Base-by-base conservation (phyloP, 2,329 filamentous ascomycete genomes). In the Colletotrichum sp. region DNA sequence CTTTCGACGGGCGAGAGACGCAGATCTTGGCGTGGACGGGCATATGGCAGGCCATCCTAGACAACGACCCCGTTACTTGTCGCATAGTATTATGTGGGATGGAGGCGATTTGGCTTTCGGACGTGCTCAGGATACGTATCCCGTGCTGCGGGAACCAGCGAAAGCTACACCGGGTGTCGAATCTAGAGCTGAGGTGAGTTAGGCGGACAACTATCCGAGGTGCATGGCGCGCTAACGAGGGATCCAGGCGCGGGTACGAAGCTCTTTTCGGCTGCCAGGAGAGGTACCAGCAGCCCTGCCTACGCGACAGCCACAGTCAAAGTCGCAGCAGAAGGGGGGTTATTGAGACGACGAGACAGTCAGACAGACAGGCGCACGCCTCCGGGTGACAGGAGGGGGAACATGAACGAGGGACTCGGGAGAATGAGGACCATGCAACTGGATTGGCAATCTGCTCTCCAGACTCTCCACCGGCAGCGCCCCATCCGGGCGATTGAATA, bases 71-170 rank as follows among this genome's bases (percentile, higher is more conserved):
- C 61, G 38, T 75, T 72, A 38, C 52, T 55, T 63, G 52, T 71
- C 24, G 68, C 61, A 74, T 67, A 72, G 21, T 57, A 67, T 67
- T 38, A n/a, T 57, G 57, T 61, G 57, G 70, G 63, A 34, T 67
- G 58, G 64, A 57, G 63, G 61, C 68, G 68, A 75, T 68, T 73
- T 73, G 70, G 34, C 63, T 75, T 73, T 73, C 21, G 73, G 58
- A 34, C 73, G 70, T 73, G 72, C 72, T 43, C 67, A 30, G 55
- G 13, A 64, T 67, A 75, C 69, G 72, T 75, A 64, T 69, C 63
- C 8, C n/a, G 30, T 26, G 30, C 52, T 32, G 30, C 72, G 72
- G 52, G 61, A 67, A 63, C 71, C 61, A 63, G 68, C 52, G 61
- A 71, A 61, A 71, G 48, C 72, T 64, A 43, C 64, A 43, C 32